phyloP scores from a whole-genome alignment of 139 green algal species.

The Chlorella vulgaris region DNA sequence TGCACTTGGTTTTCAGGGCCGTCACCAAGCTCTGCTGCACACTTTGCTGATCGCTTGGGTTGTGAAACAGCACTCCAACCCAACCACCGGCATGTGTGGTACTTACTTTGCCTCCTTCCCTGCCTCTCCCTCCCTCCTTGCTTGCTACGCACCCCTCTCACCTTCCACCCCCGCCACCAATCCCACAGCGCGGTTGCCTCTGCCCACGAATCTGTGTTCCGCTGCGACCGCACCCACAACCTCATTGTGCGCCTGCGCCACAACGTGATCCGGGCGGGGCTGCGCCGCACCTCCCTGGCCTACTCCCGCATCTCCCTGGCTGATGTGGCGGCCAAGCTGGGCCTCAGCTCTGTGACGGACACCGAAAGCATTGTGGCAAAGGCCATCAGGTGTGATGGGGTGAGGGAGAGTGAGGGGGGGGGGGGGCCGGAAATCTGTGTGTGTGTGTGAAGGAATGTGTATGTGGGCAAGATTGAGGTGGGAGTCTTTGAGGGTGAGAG shows the following conservation, averaged over 20 bases:
- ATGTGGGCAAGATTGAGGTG: background rate
- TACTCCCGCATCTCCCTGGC: conserved; percentile 94
- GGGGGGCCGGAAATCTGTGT: background rate
- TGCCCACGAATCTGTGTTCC: conserved; percentile 68
- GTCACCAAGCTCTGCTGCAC: background rate
- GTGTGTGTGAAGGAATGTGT: background rate
- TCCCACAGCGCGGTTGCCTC: conserved; percentile 54
- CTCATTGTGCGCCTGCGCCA: conserved; percentile 92
- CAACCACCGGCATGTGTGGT: background rate
- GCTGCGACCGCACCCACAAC: conserved; percentile 78
- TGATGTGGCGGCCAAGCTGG: conserved; percentile 87
- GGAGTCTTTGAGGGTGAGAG: background rate
- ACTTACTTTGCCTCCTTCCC: background rate
- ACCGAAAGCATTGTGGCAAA: conserved; percentile 96
- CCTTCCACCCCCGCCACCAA: background rate
- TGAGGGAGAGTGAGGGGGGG: background rate
- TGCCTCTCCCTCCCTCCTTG: background rate
- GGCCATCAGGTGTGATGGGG: conserved; percentile 68
- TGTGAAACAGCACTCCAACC: too few species aligned
- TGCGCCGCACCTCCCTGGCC: conserved; percentile 91
- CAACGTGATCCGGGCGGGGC: conserved; percentile 96
- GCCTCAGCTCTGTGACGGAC: conserved; percentile 79
- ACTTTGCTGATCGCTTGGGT: background rate
- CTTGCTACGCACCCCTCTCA: too few species aligned
- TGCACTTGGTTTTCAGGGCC: background rate